Evolutionary conservation across 2,329 filamentous ascomycete genomes (phyloP), one percentile per base, ranked within the genome.

Genomic region (Botryotinia narcissicola): DNA sequence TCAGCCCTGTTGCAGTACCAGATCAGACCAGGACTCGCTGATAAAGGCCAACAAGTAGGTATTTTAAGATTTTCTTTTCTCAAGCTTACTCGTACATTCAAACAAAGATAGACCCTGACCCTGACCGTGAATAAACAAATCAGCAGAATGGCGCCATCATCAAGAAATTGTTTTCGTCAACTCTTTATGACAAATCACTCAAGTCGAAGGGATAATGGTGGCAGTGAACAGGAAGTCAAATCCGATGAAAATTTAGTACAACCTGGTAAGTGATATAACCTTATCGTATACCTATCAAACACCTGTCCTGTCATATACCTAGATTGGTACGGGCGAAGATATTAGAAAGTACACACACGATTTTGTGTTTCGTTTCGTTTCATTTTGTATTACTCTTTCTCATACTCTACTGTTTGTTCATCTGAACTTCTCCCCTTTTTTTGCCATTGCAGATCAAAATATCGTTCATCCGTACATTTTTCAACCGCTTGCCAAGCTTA

Each of bases 121-220:
- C 37, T 22, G 10, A 40, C 66, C 32, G 22, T 40, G 6, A 46
- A 14, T 12, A 62, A 18, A 57, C 14, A 57, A 29, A 35, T 14
- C 37, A 61, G 20, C 54, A 70, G 25, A 32, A 70, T 70, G 68
- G 20, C 54, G 16, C n/a, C n/a, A 46, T 8, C 8, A 37, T 61
- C 68, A 22, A 61, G 68, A n/a, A 70, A 46, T n/a, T 70, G 68
- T 20, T 61, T 70, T 40, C 22, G 18, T 35, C 20, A 46, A 25
- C 60, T 70, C 54, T 62, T 70, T 12, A 70, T 14, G 22, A 46
- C 66, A 57, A 32, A 51, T 57, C 35, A 57, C 10, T 46, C 48
- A 25, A 59, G n/a, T 57, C 66, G 40, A n/a, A 57, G 37, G 29
- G 18, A 29, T 10, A 3, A 20, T 46, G 54, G 40, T 62, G 54